Conservation (phyloP, 2,329 filamentous ascomycete species). For the Aspergillus transmontanensis region DNA sequence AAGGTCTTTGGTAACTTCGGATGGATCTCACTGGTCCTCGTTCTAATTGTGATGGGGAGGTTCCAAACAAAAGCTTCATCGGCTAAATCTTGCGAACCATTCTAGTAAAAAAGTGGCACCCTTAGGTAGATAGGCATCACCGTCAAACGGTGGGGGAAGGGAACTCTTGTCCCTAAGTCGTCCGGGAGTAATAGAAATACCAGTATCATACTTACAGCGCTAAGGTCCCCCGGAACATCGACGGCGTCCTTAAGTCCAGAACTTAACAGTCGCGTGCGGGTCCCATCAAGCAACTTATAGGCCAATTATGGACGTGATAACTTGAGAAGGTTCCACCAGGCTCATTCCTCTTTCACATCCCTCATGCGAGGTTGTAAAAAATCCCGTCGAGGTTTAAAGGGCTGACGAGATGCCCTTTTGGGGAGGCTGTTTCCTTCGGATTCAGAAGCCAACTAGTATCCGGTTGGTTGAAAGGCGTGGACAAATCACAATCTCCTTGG, state of each 20-base stretch:
- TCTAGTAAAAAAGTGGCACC: neutral
- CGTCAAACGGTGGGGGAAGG: constrained; percentile 2
- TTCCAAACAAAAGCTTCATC: constrained; percentile 6
- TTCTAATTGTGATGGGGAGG: neutral
- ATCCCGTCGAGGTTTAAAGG: constrained; percentile 5
- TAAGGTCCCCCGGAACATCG: neutral
- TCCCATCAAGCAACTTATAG: constrained; percentile 3
- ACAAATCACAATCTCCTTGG: neutral
- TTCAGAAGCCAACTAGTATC: neutral
- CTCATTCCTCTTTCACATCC: neutral
- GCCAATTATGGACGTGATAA: constrained; percentile 5
- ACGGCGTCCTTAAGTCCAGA: constrained; percentile 13
- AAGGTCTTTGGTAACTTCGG: neutral
- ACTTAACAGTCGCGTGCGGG: constrained; percentile 12
- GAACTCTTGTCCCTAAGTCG: neutral
- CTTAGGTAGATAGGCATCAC: neutral
- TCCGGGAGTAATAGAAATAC: neutral
- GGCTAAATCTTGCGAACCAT: neutral
- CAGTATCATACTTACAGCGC: neutral
- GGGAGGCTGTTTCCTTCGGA: neutral
- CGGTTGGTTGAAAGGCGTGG: neutral
- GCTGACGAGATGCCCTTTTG: neutral
- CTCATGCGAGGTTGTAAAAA: neutral
- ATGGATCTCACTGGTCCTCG: constrained; percentile 3
- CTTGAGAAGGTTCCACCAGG: neutral